These are phyloP conservation scores for Ilex paraguariensis DNA, from an alignment of 305 asterid genomes.

Conservation along the genomic window DNA sequence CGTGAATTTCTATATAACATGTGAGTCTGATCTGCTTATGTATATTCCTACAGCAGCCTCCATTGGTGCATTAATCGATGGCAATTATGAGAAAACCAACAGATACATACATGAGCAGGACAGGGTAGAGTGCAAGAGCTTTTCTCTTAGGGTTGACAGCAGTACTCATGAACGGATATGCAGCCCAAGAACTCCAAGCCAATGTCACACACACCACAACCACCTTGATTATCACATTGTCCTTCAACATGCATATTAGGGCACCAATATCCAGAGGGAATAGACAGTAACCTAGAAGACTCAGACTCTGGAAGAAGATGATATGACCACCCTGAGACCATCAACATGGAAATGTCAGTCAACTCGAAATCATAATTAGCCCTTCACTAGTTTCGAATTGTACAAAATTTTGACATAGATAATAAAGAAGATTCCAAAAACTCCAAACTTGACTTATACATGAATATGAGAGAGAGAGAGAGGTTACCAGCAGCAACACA, in stretches of 20 bases:
- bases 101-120: constrained; percentile 81
- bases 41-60: neutral
- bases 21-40: neutral
- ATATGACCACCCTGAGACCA: constrained; percentile 74
- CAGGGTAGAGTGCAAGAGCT: constrained; percentile 91
- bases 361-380: neutral
- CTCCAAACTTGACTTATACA: no score
- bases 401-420: no score
- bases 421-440: no score
- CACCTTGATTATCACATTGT: constrained; percentile 60
- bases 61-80: constrained; percentile 42
- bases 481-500: constrained; percentile 75
- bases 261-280: constrained; percentile 82
- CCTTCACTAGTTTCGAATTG: neutral
- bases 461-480: no score
- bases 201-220: constrained; percentile 63
- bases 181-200: constrained; percentile 97
- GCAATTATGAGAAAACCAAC: constrained; percentile 89
- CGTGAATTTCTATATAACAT: neutral
- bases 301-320: constrained; percentile 88
- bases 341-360: constrained; percentile 1
- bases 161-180: constrained; percentile 91
- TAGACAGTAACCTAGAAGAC: constrained; percentile 82
- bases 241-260: constrained; percentile 68
- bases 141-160: constrained; percentile 81